phyloP scores from a whole-genome alignment of 768 basidiomycete species.

The Coprinopsis strossmayeri region DNA sequence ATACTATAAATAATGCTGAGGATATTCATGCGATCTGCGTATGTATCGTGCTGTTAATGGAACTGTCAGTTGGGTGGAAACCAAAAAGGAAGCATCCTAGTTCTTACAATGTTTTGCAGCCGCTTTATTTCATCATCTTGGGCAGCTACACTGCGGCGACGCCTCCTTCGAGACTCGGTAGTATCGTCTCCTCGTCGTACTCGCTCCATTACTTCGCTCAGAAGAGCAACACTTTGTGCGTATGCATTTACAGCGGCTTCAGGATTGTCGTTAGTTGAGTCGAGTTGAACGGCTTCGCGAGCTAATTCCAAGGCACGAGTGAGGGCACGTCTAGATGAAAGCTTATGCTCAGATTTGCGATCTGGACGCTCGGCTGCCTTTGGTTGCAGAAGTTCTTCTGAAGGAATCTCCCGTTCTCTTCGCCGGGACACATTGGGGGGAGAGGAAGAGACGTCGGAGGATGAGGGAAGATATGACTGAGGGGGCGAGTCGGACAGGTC shows the following conservation, averaged over 20 bases:
- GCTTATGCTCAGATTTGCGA: constrained; percentile 42
- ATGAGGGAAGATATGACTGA: constrained; percentile 38
- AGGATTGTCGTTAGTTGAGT: constrained; percentile 83
- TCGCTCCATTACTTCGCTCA: constrained; percentile 90
- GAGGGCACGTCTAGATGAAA: constrained; percentile 80
- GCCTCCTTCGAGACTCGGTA: constrained; percentile 54
- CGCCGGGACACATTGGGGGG: constrained; percentile 5
- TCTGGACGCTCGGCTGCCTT: constrained; percentile 23
- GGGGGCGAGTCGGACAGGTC: constrained; percentile 55
- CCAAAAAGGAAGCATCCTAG: constrained; percentile 5
- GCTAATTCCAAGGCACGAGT: constrained; percentile 84
- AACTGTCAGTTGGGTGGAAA: constrained; percentile 9
- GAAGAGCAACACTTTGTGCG: constrained; percentile 75
- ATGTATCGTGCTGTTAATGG: constrained; percentile 78
- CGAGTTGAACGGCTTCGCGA: constrained; percentile 83
- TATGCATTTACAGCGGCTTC: constrained; percentile 87
- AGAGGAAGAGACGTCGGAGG: constrained; percentile 24
- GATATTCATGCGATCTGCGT: constrained; percentile 91
- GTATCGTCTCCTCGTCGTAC: constrained; percentile 82
- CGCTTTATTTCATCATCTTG: constrained; percentile 87
- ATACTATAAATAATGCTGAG: constrained; percentile 86
- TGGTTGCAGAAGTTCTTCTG: constrained; percentile 19
- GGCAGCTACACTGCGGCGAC: constrained; percentile 74
- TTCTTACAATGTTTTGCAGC: constrained; percentile 78
- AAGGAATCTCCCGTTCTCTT: constrained; percentile 18